Base-by-base conservation (phyloP, 352 stramenopile genomes). In the Phytophthora vignae region DNA sequence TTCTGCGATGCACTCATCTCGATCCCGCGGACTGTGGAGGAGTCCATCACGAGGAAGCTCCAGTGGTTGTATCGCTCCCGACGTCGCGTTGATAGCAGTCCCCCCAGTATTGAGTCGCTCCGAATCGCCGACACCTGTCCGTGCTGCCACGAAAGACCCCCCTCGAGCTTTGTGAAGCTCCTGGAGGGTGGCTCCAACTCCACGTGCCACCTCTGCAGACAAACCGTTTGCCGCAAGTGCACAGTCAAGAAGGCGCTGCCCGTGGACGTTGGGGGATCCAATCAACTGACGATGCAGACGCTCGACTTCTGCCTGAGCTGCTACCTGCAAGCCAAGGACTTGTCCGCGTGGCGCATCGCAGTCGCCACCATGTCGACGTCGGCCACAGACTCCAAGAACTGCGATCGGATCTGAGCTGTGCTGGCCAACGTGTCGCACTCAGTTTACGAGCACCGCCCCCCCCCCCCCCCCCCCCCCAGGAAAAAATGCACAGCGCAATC, bases 41-140 rank as follows among this genome's bases (percentile, higher is more conserved):
- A 79, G 46, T 66, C 78, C 3, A 74, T 89, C 55, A 73, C 82
- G 33, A 90, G 87, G 65, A 91, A 91, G 38, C 68, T 91, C 11
- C 64, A 63, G 50, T 89, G 80, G 82, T 36, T 71, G n/a, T 60
- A 74, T 19, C 33, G 55, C 19, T 21, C 31, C 1, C 57, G 36
- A 12, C 64, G 19, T 22, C 42, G 49, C 53, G 52, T 29, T 14
- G 63, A 72, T 21, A 42, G 11, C 42, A 67, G 53, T 7, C 12
- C 12, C 25, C 25, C 4, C n/a, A 29, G 17, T 42, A 19, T 68
- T 7, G 56, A 48, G 4, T 60, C 61, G 15, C 58, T 74, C 15
- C 21, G 60, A 22, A 50, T 65, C 21, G 66, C 64, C 15, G 67
- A 71, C 38, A 29, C 36, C 7, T 84, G 73, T 67, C 54, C 57